Evolutionary conservation across 164 flowering plant genomes (phyloP), one percentile per base, ranked within the genome.

Genomic region (Umbilicus rupestris): DNA sequence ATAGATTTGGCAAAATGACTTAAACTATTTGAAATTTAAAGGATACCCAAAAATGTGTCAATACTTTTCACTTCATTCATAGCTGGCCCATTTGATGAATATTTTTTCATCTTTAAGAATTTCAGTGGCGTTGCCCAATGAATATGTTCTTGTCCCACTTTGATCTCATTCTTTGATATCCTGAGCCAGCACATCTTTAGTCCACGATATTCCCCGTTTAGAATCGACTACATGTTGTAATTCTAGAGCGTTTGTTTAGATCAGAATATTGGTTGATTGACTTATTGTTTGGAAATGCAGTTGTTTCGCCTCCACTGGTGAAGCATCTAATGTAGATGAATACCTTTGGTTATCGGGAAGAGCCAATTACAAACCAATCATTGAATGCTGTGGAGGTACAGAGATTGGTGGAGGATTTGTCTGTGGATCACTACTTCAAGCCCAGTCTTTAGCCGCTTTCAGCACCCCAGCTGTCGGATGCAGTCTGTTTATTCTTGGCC

Each of bases 361-460:
- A 78, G 96, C 96, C 69, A 33, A 63, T 22, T 94, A 87, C 86
- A 91, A 87, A 73, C 99, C 99, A 67, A 71, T 94, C 41, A 88
- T 91, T 63, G 99, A 94, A 74, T 91, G 87, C 76, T 94, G 99
- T 81, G 99, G 97, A 60, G 99, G 99, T 24, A 94, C 96, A 9
- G 96, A 94, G 79, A 89, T 94, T 74, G 97, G 97, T 52, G 99
- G 99, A 74, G 97, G 83, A 64, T 94, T 91, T 79, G 79, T 85
- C 60, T 59, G 89, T 26, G 97, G 99, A 15, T 89, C 96, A 24
- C 62, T 94, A 55, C 67, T 91, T 75, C 99, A 94, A 80, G 52
- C 84, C 70, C 99, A 91, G 50, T 84, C 95, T 62, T 74, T 94
- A 75, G 82, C 97, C 68, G 90, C 99, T 74, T 89, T 94, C 66